Evolutionary conservation across 148 eudicot species (phyloP).

Genomic region (Polygonum maritimum): DNA sequence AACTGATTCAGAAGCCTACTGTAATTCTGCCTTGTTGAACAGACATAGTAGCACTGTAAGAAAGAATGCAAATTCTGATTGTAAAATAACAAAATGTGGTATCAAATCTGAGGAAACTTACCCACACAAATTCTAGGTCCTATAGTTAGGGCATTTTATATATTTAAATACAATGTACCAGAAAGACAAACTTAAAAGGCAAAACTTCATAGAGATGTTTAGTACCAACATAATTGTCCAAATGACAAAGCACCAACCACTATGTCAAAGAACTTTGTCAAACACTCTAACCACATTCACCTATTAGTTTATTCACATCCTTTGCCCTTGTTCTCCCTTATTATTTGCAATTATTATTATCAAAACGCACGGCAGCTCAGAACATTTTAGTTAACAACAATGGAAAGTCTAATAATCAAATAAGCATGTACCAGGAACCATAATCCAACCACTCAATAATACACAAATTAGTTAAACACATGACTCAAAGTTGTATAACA

Average conservation of each 20-base stretch:
- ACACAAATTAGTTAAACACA: not conserved
- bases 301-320: not conserved
- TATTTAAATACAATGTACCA: no score
- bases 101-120: no score
- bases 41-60: no score
- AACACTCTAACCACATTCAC: conserved; percentile 6
- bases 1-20: no score
- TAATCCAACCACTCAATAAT: no score
- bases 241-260: conserved; percentile 2
- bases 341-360: not conserved
- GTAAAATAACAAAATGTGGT: no score
- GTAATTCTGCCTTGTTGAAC: no score
- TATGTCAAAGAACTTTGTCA: not conserved
- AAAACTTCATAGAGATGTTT: not conserved
- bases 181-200: no score
- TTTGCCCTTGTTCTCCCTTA: not conserved
- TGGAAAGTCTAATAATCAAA: not conserved
- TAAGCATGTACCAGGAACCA: not conserved
- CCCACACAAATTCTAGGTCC: no score
- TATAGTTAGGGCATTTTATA: no score
- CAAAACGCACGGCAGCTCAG: not conserved
- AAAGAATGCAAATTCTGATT: no score
- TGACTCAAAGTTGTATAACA: not conserved
- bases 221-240: not conserved
- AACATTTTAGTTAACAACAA: not conserved